These are phyloP conservation scores for Coniferiporia weirii DNA, from an alignment of 1,284 basidiomycete genomes.

Conservation along the genomic window DNA sequence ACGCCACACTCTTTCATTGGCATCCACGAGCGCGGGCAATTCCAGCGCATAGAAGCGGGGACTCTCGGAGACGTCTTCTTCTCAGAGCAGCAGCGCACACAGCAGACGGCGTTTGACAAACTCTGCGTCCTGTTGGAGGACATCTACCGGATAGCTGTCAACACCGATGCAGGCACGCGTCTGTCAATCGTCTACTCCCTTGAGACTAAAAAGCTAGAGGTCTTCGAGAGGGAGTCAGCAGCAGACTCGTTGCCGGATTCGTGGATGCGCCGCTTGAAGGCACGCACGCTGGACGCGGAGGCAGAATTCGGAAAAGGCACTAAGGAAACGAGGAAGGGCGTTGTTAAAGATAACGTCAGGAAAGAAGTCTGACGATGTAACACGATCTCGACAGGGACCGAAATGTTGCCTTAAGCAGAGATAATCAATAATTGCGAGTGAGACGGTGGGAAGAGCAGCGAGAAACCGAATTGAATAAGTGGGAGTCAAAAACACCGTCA, in stretches of 20 bases:
- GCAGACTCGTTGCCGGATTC: slow-evolving; percentile 3
- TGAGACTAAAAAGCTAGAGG: slow-evolving; percentile 2
- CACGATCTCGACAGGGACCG: too few relatives aligned
- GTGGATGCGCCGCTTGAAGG: slow-evolving; percentile 3
- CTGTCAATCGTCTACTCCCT: slow-evolving; percentile 6
- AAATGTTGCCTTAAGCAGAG: too few relatives aligned
- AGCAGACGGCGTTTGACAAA: slow-evolving; percentile 7
- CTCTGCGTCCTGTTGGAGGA: neutral
- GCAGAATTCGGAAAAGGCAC: neutral
- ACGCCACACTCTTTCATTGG: slow-evolving; percentile 34
- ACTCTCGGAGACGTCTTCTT: slow-evolving; percentile 5
- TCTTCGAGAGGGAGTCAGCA: neutral
- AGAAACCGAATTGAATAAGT: too few relatives aligned
- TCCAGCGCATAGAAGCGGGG: slow-evolving; percentile 26
- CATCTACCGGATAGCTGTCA: too few relatives aligned
- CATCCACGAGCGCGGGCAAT: slow-evolving; percentile 29
- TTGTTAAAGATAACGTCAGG: too few relatives aligned
- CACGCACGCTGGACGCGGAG: neutral
- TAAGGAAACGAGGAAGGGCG: neutral
- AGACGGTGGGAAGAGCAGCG: too few relatives aligned
- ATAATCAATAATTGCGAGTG: too few relatives aligned
- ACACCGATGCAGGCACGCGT: neutral
- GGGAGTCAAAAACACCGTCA: too few relatives aligned
- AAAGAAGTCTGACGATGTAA: too few relatives aligned
- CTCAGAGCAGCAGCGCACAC: neutral